These are phyloP conservation scores for Didymella lethalis DNA, from an alignment of 2,329 filamentous ascomycete species.

Conservation along the genomic window DNA sequence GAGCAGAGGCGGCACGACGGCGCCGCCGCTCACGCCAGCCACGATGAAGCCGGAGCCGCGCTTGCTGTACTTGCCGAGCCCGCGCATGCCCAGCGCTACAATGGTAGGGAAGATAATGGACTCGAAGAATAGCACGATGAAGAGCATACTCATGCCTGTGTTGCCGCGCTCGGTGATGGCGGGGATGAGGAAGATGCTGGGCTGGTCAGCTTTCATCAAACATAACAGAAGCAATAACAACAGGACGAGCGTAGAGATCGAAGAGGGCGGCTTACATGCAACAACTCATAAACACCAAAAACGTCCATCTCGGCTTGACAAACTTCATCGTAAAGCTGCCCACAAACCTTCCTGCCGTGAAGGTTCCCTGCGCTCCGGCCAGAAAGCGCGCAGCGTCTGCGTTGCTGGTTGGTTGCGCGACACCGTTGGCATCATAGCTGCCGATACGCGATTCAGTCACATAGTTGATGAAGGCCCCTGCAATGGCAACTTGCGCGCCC, in stretches of 20 bases:
- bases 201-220: slow-evolving; percentile 64
- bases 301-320: slow-evolving; percentile 71
- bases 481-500: slow-evolving; percentile 70
- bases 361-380: slow-evolving; percentile 76
- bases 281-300: slow-evolving; percentile 71
- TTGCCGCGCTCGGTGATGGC: slow-evolving; percentile 62
- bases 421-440: slow-evolving; percentile 5
- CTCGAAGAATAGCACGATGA: slow-evolving; percentile 80
- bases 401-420: slow-evolving; percentile 47
- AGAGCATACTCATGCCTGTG: slow-evolving; percentile 67
- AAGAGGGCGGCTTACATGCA: slow-evolving; percentile 65
- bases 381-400: slow-evolving; percentile 71
- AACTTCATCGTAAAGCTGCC: slow-evolving; percentile 72
- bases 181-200: slow-evolving; percentile 63
- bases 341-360: slow-evolving; percentile 75
- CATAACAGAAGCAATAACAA: neutral
- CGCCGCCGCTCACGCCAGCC: slow-evolving; percentile 75
- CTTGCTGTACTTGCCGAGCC: slow-evolving; percentile 78
- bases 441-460: slow-evolving; percentile 57
- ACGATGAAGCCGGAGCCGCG: slow-evolving; percentile 77
- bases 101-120: slow-evolving; percentile 84
- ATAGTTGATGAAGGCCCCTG: slow-evolving; percentile 56
- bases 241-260: slow-evolving; percentile 62
- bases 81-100: slow-evolving; percentile 79
- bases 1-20: slow-evolving; percentile 74